These are phyloP conservation scores for Globisporangium megalacanthum DNA, from an alignment of 352 stramenopile genomes.

Conservation along the genomic window DNA sequence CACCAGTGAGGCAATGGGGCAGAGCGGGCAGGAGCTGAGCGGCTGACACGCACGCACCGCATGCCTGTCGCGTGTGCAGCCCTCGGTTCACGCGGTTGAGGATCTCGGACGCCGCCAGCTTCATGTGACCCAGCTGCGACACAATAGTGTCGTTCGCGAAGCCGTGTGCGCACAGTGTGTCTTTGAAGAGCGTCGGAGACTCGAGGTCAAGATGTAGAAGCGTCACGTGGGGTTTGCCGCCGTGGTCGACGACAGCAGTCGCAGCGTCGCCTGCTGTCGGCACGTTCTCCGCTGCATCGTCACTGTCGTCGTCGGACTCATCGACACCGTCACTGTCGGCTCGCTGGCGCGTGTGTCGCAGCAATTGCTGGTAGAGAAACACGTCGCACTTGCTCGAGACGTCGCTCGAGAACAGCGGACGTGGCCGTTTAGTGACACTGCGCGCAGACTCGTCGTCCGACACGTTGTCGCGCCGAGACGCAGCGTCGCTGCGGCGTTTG, in stretches of 20 bases:
- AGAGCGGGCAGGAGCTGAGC: too few species aligned
- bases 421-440: constrained; percentile 12
- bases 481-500: constrained; percentile 5
- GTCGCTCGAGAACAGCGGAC: constrained; percentile 12
- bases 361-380: constrained; percentile 7
- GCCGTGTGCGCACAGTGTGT: constrained; percentile 16
- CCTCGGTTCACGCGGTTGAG: constrained; percentile 43
- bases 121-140: constrained; percentile 50
- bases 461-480: constrained; percentile 1
- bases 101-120: constrained; percentile 46
- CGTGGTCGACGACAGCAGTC: background rate
- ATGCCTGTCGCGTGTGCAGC: constrained; percentile 20
- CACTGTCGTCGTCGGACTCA: constrained; percentile 1
- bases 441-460: constrained; percentile 5
- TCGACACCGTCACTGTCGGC: background rate
- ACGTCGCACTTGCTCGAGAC: constrained; percentile 17
- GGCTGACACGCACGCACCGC: constrained; percentile 15
- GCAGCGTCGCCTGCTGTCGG: background rate
- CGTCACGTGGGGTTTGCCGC: background rate
- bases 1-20: too few species aligned
- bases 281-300: constrained; percentile 3
- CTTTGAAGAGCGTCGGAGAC: constrained; percentile 12
- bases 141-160: constrained; percentile 40
- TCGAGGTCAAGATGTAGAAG: constrained; percentile 12
- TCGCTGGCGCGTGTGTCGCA: background rate